A percentile compares a stretch with the other conserved stretches of the same genome.
phyloP scores from a whole-genome alignment of 257 asterid species.

The Cynanchum wilfordii region DNA sequence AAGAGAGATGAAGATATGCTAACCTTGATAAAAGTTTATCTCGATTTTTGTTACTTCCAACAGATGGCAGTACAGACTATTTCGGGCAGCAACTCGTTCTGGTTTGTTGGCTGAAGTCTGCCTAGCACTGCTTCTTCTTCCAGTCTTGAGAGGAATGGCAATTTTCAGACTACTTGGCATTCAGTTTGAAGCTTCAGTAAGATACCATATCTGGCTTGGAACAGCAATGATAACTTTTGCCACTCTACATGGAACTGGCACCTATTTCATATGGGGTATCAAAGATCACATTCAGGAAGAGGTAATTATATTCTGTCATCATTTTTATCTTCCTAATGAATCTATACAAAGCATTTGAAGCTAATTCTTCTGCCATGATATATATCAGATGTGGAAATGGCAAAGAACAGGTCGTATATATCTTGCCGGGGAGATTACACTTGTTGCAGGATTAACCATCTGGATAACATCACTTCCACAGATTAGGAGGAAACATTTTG shows the following conservation, averaged over 20 bases:
- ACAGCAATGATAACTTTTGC: conserved; percentile 59
- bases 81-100: conserved; percentile 56
- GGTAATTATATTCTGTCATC: conserved; percentile 32
- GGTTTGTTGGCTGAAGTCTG: conserved; percentile 85
- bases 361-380: neutral
- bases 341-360: neutral
- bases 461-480: conserved; percentile 76
- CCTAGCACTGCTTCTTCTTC: conserved; percentile 76
- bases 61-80: conserved; percentile 78
- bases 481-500: conserved; percentile 62
- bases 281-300: conserved; percentile 57
- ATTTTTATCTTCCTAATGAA: neutral
- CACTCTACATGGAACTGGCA: conserved; percentile 67
- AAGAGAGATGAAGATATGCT: neutral
- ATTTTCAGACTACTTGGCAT: conserved; percentile 53
- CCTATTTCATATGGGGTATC: conserved; percentile 66
- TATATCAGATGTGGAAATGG: conserved; percentile 95
- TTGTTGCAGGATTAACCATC: conserved; percentile 44
- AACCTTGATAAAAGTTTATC: neutral
- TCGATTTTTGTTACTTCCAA: neutral
- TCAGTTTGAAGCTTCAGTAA: conserved; percentile 77
- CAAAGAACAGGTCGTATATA: conserved; percentile 70
- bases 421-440: conserved; percentile 80
- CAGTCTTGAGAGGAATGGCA: conserved; percentile 70
- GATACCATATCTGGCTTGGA: conserved; percentile 79